Conservation (phyloP, 1,284 basidiomycete genomes). For the Tilletiaria anomala region DNA sequence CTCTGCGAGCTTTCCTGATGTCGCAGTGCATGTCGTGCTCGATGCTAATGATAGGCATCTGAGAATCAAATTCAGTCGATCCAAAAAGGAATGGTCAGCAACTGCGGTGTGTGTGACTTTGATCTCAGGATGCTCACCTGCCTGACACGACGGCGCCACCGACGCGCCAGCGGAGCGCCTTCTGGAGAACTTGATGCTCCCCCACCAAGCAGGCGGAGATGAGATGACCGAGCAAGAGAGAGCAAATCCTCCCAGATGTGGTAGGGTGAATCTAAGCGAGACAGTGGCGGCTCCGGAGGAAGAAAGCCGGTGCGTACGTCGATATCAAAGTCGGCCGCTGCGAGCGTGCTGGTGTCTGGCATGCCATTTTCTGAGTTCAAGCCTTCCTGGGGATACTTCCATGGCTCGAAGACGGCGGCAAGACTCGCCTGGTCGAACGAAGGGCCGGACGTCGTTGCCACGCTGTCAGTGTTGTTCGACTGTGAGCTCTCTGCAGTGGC, state of each 20-base stretch:
- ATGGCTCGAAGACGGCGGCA: no score
- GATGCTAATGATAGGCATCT: slow-evolving; percentile 21
- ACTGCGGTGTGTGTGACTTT: not conserved
- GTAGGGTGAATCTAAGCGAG: no score
- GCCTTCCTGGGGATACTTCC: no score
- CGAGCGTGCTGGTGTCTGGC: slow-evolving; percentile 65
- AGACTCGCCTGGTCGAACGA: no score
- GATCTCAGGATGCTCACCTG: slow-evolving; percentile 45
- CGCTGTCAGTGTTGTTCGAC: no score
- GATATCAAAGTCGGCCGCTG: slow-evolving; percentile 86
- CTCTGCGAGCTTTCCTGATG: slow-evolving; percentile 46
- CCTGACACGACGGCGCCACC: slow-evolving; percentile 54
- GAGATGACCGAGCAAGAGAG: slow-evolving; percentile 42
- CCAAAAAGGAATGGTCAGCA: not conserved
- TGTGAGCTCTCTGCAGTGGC: no score
- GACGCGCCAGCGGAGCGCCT: slow-evolving; percentile 9
- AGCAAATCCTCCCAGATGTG: slow-evolving; percentile 59
- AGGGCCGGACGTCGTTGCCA: no score
- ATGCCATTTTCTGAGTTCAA: no score
- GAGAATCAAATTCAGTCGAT: slow-evolving; percentile 4
- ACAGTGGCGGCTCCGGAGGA: slow-evolving; percentile 62
- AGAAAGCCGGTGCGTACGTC: slow-evolving; percentile 83
- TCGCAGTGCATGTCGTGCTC: slow-evolving; percentile 15
- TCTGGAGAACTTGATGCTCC: no score
- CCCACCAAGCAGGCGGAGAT: slow-evolving; percentile 21